Conservation (phyloP, 208 protist species). For the Wallacemonas sp. region DNA sequence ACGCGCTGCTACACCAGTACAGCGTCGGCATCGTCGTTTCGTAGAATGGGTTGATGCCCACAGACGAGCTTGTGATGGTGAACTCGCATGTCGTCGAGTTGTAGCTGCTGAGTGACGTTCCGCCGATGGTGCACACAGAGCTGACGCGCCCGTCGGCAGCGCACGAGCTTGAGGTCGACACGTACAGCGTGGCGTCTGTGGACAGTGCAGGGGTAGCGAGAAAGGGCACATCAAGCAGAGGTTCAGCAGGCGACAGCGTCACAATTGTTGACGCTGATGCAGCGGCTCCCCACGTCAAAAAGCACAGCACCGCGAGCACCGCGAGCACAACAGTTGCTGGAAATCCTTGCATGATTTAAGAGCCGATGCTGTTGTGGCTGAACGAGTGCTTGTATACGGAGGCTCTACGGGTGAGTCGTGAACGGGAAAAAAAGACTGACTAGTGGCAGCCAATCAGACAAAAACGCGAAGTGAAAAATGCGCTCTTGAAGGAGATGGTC, state of each 20-base stretch:
- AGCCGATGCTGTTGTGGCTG: neutral
- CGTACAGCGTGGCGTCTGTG: conserved; percentile 32
- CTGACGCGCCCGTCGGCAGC: conserved; percentile 11
- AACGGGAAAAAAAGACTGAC: too few relatives aligned
- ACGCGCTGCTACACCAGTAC: conserved; percentile 52
- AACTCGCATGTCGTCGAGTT: conserved; percentile 45
- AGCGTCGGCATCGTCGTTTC: conserved; percentile 26
- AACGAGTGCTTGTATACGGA: too few relatives aligned
- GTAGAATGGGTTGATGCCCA: conserved; percentile 23
- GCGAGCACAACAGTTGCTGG: conserved; percentile 3
- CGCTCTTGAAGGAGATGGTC: too few relatives aligned
- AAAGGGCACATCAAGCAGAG: conserved; percentile 59
- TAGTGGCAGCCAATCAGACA: too few relatives aligned
- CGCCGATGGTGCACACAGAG: conserved; percentile 32
- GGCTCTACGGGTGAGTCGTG: too few relatives aligned
- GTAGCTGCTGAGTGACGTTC: conserved; percentile 11
- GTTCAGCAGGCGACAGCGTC: conserved; percentile 19
- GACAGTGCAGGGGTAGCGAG: conserved; percentile 22
- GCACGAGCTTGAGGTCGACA: conserved; percentile 25
- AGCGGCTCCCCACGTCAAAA: neutral
- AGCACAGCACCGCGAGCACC: neutral
- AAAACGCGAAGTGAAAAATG: too few relatives aligned
- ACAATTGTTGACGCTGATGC: conserved; percentile 16
- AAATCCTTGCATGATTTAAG: conserved; percentile 1
- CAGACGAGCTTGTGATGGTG: conserved; percentile 23